phyloP scores from a whole-genome alignment of 169 alveolate genomes.

The Cryptosporidium sp. region DNA sequence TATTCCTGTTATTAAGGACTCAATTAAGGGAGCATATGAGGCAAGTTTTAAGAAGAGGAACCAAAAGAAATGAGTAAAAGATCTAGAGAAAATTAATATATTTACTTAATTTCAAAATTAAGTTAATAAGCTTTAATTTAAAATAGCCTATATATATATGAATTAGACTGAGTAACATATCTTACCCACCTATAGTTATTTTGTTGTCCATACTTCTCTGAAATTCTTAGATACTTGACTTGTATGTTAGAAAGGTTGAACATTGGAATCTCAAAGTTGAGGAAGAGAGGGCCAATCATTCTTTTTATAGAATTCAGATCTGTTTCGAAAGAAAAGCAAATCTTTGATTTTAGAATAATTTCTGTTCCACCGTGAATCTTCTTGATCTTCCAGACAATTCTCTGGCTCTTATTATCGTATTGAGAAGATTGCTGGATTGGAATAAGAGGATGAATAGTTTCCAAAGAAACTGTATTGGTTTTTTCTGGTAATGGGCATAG shows the following conservation, averaged over 20 bases:
- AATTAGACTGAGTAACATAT: conserved; percentile 92
- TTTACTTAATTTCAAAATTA: background rate
- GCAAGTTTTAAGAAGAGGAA: conserved; percentile 57
- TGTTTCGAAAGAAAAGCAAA: conserved; percentile 75
- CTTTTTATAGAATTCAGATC: conserved; percentile 81
- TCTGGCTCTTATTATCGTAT: conserved; percentile 85
- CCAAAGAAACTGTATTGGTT: conserved; percentile 70
- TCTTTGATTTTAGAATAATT: conserved; percentile 58
- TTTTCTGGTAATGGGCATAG: conserved; percentile 87
- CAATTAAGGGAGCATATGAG: conserved; percentile 63
- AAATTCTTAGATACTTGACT: conserved; percentile 91
- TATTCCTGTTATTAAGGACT: conserved; percentile 60
- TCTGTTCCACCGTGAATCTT: conserved; percentile 88
- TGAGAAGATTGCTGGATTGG: conserved; percentile 78
- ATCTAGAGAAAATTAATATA: background rate
- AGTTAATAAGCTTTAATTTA: background rate
- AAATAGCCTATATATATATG: conserved; percentile 89
- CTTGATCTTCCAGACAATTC: conserved; percentile 91
- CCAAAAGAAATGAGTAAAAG: background rate
- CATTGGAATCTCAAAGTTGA: conserved; percentile 96
- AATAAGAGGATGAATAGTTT: conserved; percentile 33
- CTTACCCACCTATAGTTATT: conserved; percentile 97
- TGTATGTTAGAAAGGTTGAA: conserved; percentile 92
- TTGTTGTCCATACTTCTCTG: conserved; percentile 83
- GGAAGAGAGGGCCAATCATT: conserved; percentile 92